Percentiles rank a stretch among this genome's conserved stretches.
Evolutionary conservation across 2,329 filamentous ascomycete genomes (phyloP).

Genomic region (Colletotrichum sp.): DNA sequence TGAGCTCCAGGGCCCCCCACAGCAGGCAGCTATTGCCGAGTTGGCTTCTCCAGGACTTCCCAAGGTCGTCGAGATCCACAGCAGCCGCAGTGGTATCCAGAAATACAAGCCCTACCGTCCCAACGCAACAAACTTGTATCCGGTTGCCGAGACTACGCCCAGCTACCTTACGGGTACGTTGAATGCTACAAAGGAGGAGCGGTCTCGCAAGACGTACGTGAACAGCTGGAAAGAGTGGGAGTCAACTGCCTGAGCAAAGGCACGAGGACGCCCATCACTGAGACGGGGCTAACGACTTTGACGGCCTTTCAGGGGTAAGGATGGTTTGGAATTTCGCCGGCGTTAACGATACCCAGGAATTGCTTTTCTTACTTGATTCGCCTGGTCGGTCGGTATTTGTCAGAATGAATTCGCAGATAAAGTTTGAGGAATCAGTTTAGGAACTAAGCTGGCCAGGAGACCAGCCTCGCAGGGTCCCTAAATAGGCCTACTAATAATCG

Average conservation of each 20-base stretch:
- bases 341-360: slow-evolving; percentile 16
- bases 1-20: slow-evolving; percentile 20
- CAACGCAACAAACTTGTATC: neutral
- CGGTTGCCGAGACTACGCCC: slow-evolving; percentile 4
- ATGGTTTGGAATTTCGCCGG: neutral
- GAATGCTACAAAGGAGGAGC: slow-evolving; percentile 1
- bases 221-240: slow-evolving; percentile 14
- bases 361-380: neutral
- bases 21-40: slow-evolving; percentile 19
- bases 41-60: slow-evolving; percentile 20
- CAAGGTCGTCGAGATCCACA: slow-evolving; percentile 19
- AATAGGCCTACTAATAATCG: slow-evolving; percentile 1
- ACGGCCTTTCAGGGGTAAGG: neutral
- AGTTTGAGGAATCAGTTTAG: neutral
- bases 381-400: neutral
- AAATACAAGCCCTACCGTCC: slow-evolving; percentile 19
- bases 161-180: slow-evolving; percentile 10
- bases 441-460: neutral
- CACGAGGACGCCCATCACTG: neutral
- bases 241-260: neutral
- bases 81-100: slow-evolving; percentile 12
- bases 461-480: neutral
- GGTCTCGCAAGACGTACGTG: neutral
- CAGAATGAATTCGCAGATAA: neutral
- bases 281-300: neutral